Percentiles rank a stretch among this genome's conserved stretches.
Conservation (phyloP, 2,329 filamentous ascomycete species). For the Colletotrichum eremochloae region DNA sequence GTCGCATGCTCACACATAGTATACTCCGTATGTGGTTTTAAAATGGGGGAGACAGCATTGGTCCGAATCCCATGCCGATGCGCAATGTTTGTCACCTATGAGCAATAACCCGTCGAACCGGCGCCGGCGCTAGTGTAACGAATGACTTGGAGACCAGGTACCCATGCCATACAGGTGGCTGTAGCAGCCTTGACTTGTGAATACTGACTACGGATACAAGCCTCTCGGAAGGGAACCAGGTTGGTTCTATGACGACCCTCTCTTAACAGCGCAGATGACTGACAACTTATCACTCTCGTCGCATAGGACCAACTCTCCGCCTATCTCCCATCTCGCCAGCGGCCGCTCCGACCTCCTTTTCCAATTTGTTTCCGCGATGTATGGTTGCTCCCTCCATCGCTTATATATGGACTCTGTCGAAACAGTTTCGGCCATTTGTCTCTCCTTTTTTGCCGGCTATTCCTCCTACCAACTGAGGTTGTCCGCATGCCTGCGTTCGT, state of each 20-base stretch:
- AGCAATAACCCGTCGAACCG: neutral
- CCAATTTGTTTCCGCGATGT: neutral
- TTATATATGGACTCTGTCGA: neutral
- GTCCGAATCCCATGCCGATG: neutral
- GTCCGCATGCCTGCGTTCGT: neutral
- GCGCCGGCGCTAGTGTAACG: neutral
- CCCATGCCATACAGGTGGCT: neutral
- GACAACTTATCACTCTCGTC: neutral
- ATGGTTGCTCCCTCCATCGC: neutral
- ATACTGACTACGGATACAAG: neutral
- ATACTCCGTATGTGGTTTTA: neutral
- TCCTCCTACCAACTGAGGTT: neutral
- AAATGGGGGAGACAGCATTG: neutral
- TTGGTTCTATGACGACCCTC: neutral
- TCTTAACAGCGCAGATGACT: neutral
- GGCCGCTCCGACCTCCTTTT: neutral
- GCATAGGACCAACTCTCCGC: neutral
- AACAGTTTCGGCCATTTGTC: neutral
- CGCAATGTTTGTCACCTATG: neutral
- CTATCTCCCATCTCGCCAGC: neutral
- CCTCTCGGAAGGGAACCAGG: neutral
- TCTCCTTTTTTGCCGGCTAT: neutral
- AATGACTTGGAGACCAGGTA: too few relatives aligned
- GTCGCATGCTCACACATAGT: too few relatives aligned
- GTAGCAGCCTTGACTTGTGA: neutral